Conservation (phyloP, 140 eudicot genomes). For the Bidens hawaiensis region DNA sequence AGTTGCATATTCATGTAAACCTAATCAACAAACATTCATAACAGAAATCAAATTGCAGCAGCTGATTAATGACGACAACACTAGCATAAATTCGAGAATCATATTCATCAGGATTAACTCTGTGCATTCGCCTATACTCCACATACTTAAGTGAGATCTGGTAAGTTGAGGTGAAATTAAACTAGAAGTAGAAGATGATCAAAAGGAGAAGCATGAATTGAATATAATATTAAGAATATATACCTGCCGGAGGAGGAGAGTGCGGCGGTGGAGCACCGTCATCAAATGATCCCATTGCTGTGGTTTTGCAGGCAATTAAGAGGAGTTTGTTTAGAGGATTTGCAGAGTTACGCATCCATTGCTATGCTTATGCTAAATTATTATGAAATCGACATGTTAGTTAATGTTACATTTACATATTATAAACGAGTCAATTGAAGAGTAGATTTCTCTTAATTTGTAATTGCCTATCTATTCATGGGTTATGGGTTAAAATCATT, state of each 20-base stretch:
- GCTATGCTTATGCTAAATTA: no score
- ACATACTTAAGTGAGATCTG: background rate
- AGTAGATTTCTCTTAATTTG: no score
- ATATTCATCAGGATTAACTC: background rate
- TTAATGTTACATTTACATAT: no score
- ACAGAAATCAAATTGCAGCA: background rate
- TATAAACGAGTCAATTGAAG: no score
- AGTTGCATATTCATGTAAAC: slow-evolving; percentile 4
- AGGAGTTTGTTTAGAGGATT: no score
- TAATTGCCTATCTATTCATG: no score
- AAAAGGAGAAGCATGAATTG: background rate
- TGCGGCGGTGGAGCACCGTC: slow-evolving; percentile 42
- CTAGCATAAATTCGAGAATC: slow-evolving; percentile 10
- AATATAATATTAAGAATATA: slow-evolving; percentile 19
- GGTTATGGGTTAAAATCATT: no score
- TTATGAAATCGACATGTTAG: no score
- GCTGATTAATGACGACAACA: slow-evolving; percentile 18
- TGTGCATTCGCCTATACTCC: background rate
- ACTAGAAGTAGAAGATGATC: no score
- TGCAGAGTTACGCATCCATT: no score
- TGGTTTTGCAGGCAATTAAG: no score
- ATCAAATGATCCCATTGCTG: slow-evolving; percentile 43
- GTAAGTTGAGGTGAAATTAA: no score
- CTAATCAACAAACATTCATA: slow-evolving; percentile 2
- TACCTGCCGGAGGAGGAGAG: slow-evolving; percentile 27